These are phyloP conservation scores for Chrysanthemum lavandulifolium DNA, from an alignment of 129 eudicot species.

Conservation along the genomic window DNA sequence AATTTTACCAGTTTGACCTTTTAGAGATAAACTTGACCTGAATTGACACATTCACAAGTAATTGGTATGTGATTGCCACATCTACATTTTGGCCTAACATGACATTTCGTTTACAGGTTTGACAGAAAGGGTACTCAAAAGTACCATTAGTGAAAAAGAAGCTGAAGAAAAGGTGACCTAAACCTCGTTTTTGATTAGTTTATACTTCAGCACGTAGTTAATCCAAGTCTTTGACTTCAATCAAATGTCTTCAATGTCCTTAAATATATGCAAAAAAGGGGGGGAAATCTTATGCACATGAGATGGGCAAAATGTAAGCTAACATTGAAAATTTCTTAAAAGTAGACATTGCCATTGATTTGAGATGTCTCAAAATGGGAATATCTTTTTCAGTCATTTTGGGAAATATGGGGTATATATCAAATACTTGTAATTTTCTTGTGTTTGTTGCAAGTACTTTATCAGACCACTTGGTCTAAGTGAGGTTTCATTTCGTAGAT, in stretches of 20 bases:
- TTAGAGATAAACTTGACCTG: too few relatives aligned
- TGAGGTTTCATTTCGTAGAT: not conserved
- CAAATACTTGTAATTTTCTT: too few relatives aligned
- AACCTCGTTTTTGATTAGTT: not conserved
- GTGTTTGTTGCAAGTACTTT: too few relatives aligned
- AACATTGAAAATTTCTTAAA: not conserved
- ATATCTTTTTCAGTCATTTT: not conserved
- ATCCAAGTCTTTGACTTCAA: too few relatives aligned
- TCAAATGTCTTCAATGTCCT: too few relatives aligned
- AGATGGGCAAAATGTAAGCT: not conserved
- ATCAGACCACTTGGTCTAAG: not conserved
- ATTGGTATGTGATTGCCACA: not conserved
- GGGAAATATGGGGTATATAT: too few relatives aligned
- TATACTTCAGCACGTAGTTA: not conserved
- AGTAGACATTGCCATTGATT: not conserved
- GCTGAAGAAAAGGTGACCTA: constrained; percentile 77
- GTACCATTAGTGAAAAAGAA: constrained; percentile 76
- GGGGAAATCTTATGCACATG: not conserved
- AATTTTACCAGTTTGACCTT: too few relatives aligned
- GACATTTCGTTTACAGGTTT: constrained; percentile 47
- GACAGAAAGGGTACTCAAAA: constrained; percentile 76
- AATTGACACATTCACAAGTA: not conserved
- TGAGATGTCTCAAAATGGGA: not conserved
- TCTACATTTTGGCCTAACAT: not conserved
- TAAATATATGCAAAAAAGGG: not conserved